phyloP scores from a whole-genome alignment of 2,329 filamentous ascomycete species.

The Venturiaceae sp. region DNA sequence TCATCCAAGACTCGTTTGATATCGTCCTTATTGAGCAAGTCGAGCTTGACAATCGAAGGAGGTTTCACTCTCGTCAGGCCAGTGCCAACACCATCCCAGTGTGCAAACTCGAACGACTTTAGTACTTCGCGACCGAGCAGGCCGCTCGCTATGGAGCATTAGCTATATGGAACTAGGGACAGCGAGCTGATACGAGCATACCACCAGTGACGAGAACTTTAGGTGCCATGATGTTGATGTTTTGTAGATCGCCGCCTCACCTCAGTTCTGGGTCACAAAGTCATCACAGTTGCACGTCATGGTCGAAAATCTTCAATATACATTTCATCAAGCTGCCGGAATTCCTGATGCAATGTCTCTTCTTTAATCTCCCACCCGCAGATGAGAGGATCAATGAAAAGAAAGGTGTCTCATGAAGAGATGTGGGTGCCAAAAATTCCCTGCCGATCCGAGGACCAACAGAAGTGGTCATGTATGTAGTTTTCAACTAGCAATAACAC shows the following conservation, averaged over 20 bases:
- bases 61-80: constrained; percentile 64
- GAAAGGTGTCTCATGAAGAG: constrained; percentile 25
- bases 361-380: constrained; percentile 3
- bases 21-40: constrained; percentile 36
- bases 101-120: constrained; percentile 54
- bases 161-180: constrained; percentile 7
- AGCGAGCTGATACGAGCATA: constrained; percentile 13
- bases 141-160: constrained; percentile 48
- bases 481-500: constrained; percentile 89
- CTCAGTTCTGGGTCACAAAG: background rate
- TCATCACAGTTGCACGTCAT: background rate
- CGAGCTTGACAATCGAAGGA: constrained; percentile 48
- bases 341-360: constrained; percentile 6
- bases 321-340: background rate
- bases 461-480: constrained; percentile 66
- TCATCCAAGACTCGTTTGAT: constrained; percentile 39
- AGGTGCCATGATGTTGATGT: constrained; percentile 23
- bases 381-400: constrained; percentile 41
- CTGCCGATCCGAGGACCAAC: constrained; percentile 56
- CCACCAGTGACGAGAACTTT: constrained; percentile 70
- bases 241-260: constrained; percentile 15
- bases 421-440: constrained; percentile 65
- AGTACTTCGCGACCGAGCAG: constrained; percentile 73
- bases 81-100: constrained; percentile 42
- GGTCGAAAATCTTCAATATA: background rate